These are phyloP conservation scores for Umbellularia californica DNA, from an alignment of 164 flowering plant species.

Conservation along the genomic window DNA sequence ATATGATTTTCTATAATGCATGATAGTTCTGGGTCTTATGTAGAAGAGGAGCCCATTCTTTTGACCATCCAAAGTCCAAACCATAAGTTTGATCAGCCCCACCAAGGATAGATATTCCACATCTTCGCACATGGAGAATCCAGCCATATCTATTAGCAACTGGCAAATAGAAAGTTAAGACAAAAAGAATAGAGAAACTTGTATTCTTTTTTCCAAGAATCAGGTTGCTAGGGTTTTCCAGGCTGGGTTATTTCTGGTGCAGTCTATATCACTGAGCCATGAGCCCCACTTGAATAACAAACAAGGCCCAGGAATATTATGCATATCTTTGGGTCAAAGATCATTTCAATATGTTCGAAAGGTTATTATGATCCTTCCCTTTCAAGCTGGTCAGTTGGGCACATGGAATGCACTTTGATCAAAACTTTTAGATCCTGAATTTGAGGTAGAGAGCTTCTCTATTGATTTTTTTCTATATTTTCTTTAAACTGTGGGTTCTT, in stretches of 20 bases:
- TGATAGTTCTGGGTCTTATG: not conserved
- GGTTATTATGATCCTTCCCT: slow-evolving; percentile 5
- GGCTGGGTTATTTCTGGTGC: not conserved
- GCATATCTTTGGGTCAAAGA: not conserved
- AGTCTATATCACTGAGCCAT: not conserved
- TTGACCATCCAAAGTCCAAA: too few relatives aligned
- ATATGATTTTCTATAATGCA: not conserved
- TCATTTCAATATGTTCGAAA: not conserved
- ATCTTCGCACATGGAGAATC: not conserved
- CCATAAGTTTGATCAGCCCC: too few relatives aligned
- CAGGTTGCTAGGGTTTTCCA: not conserved
- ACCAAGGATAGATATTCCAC: too few relatives aligned
- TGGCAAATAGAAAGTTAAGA: not conserved
- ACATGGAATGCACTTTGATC: slow-evolving; percentile 30
- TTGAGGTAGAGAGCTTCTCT: slow-evolving; percentile 16
- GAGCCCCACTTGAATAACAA: not conserved
- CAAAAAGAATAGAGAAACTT: not conserved
- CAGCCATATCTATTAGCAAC: not conserved
- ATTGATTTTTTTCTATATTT: too few relatives aligned
- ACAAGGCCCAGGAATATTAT: not conserved
- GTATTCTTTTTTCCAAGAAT: not conserved
- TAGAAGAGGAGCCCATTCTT: not conserved
- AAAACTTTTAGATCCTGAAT: slow-evolving; percentile 30
- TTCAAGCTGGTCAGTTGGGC: slow-evolving; percentile 24
- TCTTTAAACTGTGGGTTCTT: slow-evolving; percentile 5